Conservation (phyloP, 768 basidiomycete species). For the Suillus subaureus region DNA sequence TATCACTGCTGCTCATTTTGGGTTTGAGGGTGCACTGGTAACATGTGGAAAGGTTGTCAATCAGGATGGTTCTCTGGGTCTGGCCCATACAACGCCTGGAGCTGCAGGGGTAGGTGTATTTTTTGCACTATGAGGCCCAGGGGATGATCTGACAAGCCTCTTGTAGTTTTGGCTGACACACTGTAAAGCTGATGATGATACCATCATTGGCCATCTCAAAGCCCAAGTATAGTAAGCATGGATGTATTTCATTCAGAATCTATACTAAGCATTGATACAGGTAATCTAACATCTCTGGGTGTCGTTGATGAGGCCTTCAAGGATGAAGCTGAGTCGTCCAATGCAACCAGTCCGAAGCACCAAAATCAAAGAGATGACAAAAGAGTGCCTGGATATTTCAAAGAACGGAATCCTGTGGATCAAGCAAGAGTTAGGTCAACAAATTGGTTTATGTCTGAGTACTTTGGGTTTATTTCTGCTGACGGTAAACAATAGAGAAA, state of each 20-base stretch:
- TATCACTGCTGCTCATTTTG: constrained; percentile 1
- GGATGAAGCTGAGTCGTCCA: neutral
- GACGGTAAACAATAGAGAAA: neutral
- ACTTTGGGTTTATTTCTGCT: neutral
- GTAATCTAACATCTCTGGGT: neutral
- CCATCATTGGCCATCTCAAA: constrained; percentile 13
- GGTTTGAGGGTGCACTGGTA: constrained; percentile 14
- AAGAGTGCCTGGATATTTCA: constrained; percentile 1
- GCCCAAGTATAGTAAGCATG: constrained; percentile 15
- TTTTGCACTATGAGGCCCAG: neutral
- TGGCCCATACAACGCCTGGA: constrained; percentile 5
- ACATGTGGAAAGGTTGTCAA: constrained; percentile 15
- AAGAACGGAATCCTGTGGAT: neutral
- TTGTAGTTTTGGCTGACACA: constrained; percentile 9
- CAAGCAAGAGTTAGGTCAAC: neutral
- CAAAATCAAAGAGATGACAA: neutral
- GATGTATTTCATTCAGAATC: neutral
- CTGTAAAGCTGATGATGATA: constrained; percentile 6
- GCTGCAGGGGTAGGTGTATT: constrained; percentile 3
- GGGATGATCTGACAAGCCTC: neutral
- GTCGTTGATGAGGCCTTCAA: neutral
- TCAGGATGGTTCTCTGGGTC: constrained; percentile 8
- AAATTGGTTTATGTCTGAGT: neutral
- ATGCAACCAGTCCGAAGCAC: neutral
- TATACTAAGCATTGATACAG: neutral